These are phyloP conservation scores for Fusarium redolens DNA, from an alignment of 2,329 filamentous ascomycete genomes.

Conservation along the genomic window DNA sequence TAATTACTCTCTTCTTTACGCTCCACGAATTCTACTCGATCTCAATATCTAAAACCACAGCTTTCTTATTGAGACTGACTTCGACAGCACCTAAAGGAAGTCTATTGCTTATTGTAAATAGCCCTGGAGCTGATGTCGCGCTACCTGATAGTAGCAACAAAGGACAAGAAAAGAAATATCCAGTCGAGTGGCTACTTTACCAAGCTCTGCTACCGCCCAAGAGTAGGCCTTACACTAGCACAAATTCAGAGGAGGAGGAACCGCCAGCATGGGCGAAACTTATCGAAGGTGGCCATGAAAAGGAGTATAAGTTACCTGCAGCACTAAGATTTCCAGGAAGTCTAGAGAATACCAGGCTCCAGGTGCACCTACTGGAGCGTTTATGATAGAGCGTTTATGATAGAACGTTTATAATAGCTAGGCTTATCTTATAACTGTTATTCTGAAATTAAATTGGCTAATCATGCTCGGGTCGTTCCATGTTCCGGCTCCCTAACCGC, in stretches of 20 bases:
- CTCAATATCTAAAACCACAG: constrained; percentile 10
- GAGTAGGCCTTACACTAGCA: background rate
- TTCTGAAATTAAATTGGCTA: background rate
- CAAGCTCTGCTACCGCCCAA: background rate
- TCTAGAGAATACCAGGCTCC: constrained; percentile 8
- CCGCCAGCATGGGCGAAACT: background rate
- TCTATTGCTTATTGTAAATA: constrained; percentile 1
- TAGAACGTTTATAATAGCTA: background rate
- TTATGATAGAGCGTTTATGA: background rate
- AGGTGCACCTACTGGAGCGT: background rate
- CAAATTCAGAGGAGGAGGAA: background rate
- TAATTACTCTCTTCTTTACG: constrained; percentile 7
- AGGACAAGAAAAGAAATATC: constrained; percentile 9
- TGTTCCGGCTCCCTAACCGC: background rate
- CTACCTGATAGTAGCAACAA: background rate
- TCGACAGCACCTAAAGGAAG: background rate
- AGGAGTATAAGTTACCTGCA: constrained; percentile 6
- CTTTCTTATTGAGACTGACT: background rate
- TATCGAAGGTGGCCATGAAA: background rate
- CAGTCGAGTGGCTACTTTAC: constrained; percentile 12
- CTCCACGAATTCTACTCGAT: constrained; percentile 3
- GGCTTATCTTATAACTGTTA: background rate
- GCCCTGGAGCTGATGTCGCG: background rate
- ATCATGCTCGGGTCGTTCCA: too few species aligned
- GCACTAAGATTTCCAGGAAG: constrained; percentile 2